Percentiles rank a stretch among this genome's conserved stretches.
Evolutionary conservation across 805 yeast genomes (phyloP).

Genomic region (Candida caryicola): DNA sequence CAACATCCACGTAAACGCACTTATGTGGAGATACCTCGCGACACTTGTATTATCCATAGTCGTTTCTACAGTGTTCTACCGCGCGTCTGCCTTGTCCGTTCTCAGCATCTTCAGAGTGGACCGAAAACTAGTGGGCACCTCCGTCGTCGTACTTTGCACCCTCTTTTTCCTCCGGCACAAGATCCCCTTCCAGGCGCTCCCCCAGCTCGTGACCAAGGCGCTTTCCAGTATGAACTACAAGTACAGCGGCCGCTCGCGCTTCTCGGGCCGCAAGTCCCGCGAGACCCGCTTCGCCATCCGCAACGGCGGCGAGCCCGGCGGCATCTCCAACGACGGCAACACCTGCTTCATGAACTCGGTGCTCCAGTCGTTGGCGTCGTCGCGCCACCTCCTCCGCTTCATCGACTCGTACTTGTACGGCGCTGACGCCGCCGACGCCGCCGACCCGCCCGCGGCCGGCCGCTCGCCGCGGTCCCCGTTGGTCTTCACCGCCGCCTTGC

Average conservation of each 20-base stretch:
- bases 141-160: slow-evolving; percentile 4
- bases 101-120: not conserved
- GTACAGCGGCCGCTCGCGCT: slow-evolving; percentile 6
- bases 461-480: slow-evolving; percentile 24
- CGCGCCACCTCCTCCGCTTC: slow-evolving; percentile 56
- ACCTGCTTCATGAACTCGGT: slow-evolving; percentile 95
- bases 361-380: slow-evolving; percentile 76
- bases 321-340: slow-evolving; percentile 85
- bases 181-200: slow-evolving; percentile 1
- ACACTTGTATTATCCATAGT: not conserved
- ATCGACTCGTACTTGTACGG: slow-evolving; percentile 41
- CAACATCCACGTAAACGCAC: too few species aligned
- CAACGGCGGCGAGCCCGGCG: slow-evolving; percentile 77
- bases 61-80: not conserved
- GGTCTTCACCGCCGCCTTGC: slow-evolving; percentile 53
- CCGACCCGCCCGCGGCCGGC: slow-evolving; percentile 15
- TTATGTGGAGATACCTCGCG: not conserved
- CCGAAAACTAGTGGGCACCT: slow-evolving; percentile 1
- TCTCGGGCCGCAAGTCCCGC: slow-evolving; percentile 14
- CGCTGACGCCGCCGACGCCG: slow-evolving; percentile 26
- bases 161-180: slow-evolving; percentile 1
- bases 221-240: slow-evolving; percentile 8
- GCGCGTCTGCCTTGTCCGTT: not conserved
- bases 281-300: slow-evolving; percentile 43
- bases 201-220: slow-evolving; percentile 5